These are phyloP conservation scores for Lactarius quietus DNA, from an alignment of 768 basidiomycete genomes.

Conservation along the genomic window DNA sequence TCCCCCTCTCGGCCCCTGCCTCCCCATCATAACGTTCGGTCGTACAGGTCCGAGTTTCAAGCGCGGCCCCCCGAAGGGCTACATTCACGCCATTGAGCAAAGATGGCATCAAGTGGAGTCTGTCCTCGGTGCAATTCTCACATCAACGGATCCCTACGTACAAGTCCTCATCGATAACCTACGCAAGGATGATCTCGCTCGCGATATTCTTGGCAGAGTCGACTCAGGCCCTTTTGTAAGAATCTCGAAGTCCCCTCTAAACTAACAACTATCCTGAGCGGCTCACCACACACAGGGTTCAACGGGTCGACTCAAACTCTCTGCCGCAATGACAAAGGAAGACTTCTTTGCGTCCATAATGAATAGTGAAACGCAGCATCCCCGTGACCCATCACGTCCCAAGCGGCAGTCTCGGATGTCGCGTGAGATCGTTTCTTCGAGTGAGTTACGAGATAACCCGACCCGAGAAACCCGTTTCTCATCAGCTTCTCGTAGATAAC, in stretches of 20 bases:
- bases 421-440: slow-evolving; percentile 76
- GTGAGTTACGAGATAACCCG: slow-evolving; percentile 35
- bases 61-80: slow-evolving; percentile 84
- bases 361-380: slow-evolving; percentile 47
- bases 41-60: slow-evolving; percentile 68
- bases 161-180: slow-evolving; percentile 60
- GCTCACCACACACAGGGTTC: slow-evolving; percentile 48
- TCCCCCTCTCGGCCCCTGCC: background rate
- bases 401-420: slow-evolving; percentile 73
- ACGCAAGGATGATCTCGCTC: slow-evolving; percentile 68
- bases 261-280: slow-evolving; percentile 12
- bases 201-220: slow-evolving; percentile 72
- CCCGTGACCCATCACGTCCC: slow-evolving; percentile 55
- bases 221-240: slow-evolving; percentile 74
- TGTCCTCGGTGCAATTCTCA: slow-evolving; percentile 76
- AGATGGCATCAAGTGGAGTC: slow-evolving; percentile 92
- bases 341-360: slow-evolving; percentile 76
- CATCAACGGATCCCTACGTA: slow-evolving; percentile 63
- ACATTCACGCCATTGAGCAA: slow-evolving; percentile 90
- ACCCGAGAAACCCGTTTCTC: background rate
- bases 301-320: slow-evolving; percentile 58
- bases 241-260: background rate
- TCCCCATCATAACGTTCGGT: slow-evolving; percentile 8
- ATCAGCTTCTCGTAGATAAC: slow-evolving; percentile 41
- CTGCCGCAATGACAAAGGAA: slow-evolving; percentile 64